A percentile compares a stretch with the other conserved stretches of the same genome.
Conservation (phyloP, 1,284 basidiomycete genomes). For the Vanrija sp. region DNA sequence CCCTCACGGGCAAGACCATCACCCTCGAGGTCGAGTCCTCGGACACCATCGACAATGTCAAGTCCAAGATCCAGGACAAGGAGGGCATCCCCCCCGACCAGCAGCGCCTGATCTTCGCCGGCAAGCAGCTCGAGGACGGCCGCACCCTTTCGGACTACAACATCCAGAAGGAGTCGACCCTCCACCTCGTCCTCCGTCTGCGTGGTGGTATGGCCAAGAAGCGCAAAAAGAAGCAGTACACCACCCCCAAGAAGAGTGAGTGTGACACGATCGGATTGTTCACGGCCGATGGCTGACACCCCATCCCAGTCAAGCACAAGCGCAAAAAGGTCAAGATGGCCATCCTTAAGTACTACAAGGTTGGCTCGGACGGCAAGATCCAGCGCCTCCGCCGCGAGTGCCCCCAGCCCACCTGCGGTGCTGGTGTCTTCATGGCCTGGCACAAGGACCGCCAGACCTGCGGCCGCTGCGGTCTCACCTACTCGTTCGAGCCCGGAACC, state of each 20-base stretch:
- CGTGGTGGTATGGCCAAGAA: slow-evolving; percentile 84
- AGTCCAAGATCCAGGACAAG: slow-evolving; percentile 94
- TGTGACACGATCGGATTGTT: neutral
- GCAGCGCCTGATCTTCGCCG: slow-evolving; percentile 96
- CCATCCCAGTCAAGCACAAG: slow-evolving; percentile 81
- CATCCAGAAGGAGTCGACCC: slow-evolving; percentile 94
- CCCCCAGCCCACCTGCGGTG: slow-evolving; percentile 74
- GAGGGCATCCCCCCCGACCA: slow-evolving; percentile 81
- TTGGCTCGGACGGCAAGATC: slow-evolving; percentile 98
- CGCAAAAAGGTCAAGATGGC: slow-evolving; percentile 97
- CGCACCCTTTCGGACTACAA: slow-evolving; percentile 88
- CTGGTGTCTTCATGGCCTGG: slow-evolving; percentile 95
- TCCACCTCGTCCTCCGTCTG: slow-evolving; percentile 88
- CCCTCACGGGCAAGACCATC: slow-evolving; percentile 98
- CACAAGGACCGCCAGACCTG: slow-evolving; percentile 94
- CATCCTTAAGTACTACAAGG: slow-evolving; percentile 98
- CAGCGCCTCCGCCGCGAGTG: slow-evolving; percentile 96
- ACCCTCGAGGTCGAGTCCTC: slow-evolving; percentile 83
- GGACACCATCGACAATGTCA: slow-evolving; percentile 97
- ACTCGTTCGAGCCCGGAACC: slow-evolving; percentile 64
- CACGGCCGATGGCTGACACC: neutral
- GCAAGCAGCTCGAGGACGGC: slow-evolving; percentile 95
- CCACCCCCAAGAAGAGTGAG: slow-evolving; percentile 83
- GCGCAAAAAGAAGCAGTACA: slow-evolving; percentile 95
- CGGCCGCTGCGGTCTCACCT: slow-evolving; percentile 85